Evolutionary conservation across 768 basidiomycete genomes (phyloP).

Genomic region (Auricularia cornea): DNA sequence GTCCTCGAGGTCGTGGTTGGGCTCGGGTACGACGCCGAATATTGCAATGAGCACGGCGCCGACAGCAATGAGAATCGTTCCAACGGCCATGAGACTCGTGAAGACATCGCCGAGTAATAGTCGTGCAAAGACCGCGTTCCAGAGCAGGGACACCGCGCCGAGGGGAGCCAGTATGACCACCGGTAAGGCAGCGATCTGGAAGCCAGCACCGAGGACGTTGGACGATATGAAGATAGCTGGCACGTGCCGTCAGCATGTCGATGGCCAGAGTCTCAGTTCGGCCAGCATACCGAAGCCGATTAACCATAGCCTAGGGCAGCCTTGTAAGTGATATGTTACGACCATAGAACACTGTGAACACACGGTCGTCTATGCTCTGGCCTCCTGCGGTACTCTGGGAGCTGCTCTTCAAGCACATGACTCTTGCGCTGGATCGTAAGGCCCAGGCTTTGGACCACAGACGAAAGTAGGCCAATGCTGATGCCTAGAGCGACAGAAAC

Average conservation of each 20-base stretch:
- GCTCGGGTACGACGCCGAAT: constrained; percentile 88
- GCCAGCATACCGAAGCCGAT: constrained; percentile 53
- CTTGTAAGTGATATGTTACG: constrained; percentile 1
- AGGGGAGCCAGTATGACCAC: constrained; percentile 92
- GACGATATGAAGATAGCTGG: constrained; percentile 73
- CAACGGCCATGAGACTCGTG: constrained; percentile 76
- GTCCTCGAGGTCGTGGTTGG: constrained; percentile 78
- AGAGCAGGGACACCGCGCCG: constrained; percentile 85
- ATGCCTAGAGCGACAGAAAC: constrained; percentile 11
- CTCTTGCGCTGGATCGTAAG: constrained; percentile 91
- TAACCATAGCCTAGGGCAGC: constrained; percentile 61
- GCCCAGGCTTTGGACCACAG: constrained; percentile 83
- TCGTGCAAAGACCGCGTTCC: constrained; percentile 89
- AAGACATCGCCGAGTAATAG: constrained; percentile 79
- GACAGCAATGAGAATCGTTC: constrained; percentile 77
- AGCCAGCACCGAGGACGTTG: constrained; percentile 78
- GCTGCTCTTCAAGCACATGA: constrained; percentile 72
- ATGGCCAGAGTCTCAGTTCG: constrained; percentile 13
- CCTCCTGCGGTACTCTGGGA: constrained; percentile 54
- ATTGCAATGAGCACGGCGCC: constrained; percentile 85
- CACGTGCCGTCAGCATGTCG: constrained; percentile 4
- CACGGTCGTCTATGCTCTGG: constrained; percentile 76
- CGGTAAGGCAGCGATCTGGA: constrained; percentile 89
- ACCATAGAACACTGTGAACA: constrained; percentile 19
- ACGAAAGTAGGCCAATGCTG: constrained; percentile 66